Base-by-base conservation (phyloP, 306 rosid genomes). In the Cotoneaster glaucophyllus region DNA sequence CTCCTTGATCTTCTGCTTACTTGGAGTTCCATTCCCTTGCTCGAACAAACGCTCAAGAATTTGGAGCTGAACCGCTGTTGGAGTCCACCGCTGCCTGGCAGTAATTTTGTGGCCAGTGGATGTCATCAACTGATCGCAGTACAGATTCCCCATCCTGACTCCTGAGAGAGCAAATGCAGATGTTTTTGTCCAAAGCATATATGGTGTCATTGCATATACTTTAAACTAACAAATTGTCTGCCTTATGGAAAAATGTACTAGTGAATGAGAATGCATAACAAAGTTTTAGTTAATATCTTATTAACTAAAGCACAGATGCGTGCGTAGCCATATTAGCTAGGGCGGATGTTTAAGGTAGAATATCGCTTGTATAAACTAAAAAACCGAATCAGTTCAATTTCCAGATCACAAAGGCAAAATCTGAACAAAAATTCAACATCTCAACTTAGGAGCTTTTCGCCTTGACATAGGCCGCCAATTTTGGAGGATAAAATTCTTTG, bases 71-170 rank as follows among this genome's bases (percentile, higher is more conserved):
- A 89, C 71, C 0, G 93, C 90, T 6, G 97, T 89, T 34, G 99
- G 99, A 74, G 93, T 95, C 99, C 99, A 95, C n/a, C 99, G 83
- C 78, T 95, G 99, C 72, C 99, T 87, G 7, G 99, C 90, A 41
- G 93, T 86, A 37, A 95, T 90, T 72, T 95, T 95, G 91, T 92
- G 98, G 66, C 93, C 91, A 66, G 79, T 63, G 80, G 97, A 83
- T 81, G 89, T 77, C 93, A 92, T 80, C 75, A 92, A 80, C 41
- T 97, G 86, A 39, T 95, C 97, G 76, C 93, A 92, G 86, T 94
- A 94, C 26, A 90, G 74, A 74, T 81, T 90, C 21, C 98, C 97
- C 79, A 91, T 81, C 79, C 97, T 84, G 82, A 84, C 93, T 71
- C 98, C 98, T 94, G 85, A 52, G 52, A 69, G 5, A 63, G 56